These are phyloP conservation scores for Sistotremastrum niveocremeum DNA, from an alignment of 768 basidiomycete genomes.

Conservation along the genomic window DNA sequence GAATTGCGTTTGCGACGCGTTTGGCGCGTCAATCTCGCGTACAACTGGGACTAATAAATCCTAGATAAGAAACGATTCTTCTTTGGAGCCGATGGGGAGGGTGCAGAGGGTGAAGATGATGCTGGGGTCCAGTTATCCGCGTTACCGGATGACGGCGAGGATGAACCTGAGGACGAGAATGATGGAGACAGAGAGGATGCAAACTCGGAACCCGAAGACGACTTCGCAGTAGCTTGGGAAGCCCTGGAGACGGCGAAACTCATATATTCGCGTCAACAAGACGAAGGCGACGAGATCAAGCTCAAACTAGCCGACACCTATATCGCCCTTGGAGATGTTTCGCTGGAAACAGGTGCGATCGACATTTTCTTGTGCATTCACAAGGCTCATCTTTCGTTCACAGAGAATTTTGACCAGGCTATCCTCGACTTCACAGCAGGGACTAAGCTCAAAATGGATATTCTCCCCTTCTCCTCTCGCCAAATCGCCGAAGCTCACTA, in stretches of 20 bases:
- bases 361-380: not conserved
- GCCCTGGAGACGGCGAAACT: constrained; percentile 88
- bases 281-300: constrained; percentile 44
- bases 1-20: constrained; percentile 6
- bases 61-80: constrained; percentile 28
- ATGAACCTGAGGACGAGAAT: constrained; percentile 30
- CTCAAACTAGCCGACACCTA: constrained; percentile 87
- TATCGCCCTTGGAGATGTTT: constrained; percentile 89
- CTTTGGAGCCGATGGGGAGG: constrained; percentile 55
- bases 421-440: constrained; percentile 77
- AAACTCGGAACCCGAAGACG: constrained; percentile 82
- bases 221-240: constrained; percentile 97
- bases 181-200: constrained; percentile 49
- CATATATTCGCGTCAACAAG: constrained; percentile 60
- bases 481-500: constrained; percentile 92
- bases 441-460: constrained; percentile 52
- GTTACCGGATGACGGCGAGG: constrained; percentile 15
- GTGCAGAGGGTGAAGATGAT: constrained; percentile 24
- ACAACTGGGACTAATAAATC: constrained; percentile 35
- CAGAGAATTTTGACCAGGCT: constrained; percentile 95
- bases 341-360: constrained; percentile 80
- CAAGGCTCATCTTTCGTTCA: constrained; percentile 2
- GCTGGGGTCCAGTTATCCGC: constrained; percentile 8
- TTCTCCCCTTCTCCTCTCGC: constrained; percentile 79
- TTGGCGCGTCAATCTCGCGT: constrained; percentile 49